Percentiles rank a stretch among this genome's conserved stretches.
phyloP scores from a whole-genome alignment of 2,329 filamentous ascomycete genomes.

The Periconia macrospinosa region DNA sequence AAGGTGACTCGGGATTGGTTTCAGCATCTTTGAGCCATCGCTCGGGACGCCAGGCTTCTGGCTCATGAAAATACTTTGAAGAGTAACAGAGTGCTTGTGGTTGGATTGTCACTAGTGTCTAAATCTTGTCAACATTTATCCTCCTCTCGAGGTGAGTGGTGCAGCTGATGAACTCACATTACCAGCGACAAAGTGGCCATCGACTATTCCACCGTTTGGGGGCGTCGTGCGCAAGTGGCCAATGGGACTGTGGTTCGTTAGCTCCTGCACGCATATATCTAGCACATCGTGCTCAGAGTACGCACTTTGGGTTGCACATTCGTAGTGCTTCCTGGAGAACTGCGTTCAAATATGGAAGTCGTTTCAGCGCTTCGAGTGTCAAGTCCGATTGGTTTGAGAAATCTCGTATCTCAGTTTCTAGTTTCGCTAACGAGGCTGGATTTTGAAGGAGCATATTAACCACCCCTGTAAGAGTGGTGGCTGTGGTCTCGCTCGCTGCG shows the following conservation, averaged over 20 bases:
- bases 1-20: conserved; percentile 6
- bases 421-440: conserved; percentile 3
- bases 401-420: conserved; percentile 9
- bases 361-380: conserved; percentile 3
- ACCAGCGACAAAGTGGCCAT: conserved; percentile 9
- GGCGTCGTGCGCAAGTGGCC: conserved; percentile 8
- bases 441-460: conserved; percentile 25
- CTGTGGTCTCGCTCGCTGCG: conserved; percentile 46
- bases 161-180: background rate
- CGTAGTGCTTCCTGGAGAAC: conserved; percentile 15
- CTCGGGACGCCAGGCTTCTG: conserved; percentile 10
- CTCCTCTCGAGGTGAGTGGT: background rate
- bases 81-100: conserved; percentile 2
- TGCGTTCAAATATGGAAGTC: conserved; percentile 14
- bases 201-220: conserved; percentile 10
- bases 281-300: background rate
- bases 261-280: background rate
- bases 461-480: conserved; percentile 34
- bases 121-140: background rate
- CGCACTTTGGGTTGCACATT: conserved; percentile 14
- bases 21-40: conserved; percentile 8
- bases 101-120: conserved; percentile 7
- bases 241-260: conserved; percentile 6
- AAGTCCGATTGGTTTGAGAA: conserved; percentile 5
- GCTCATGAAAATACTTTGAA: conserved; percentile 8